Evolutionary conservation across 805 yeast genomes (phyloP), one percentile per base, ranked within the genome.

Genomic region (Blastobotrys mokoenaii): DNA sequence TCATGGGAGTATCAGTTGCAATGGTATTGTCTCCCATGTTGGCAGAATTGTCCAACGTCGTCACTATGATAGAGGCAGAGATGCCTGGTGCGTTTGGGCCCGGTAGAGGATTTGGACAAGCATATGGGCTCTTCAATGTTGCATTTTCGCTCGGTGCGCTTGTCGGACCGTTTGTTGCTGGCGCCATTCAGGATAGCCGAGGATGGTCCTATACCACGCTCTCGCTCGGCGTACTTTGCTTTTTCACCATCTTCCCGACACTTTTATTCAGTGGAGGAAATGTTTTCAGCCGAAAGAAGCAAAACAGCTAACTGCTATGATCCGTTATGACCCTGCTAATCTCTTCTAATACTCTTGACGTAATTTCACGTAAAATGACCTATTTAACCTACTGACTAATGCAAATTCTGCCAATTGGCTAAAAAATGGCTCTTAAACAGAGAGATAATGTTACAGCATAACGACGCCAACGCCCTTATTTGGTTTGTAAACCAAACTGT

Each of bases 381-480:
- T 22, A 22, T 22, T 5, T 22, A 22, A 22, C 27, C 27, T 5
- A 22, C 27, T 22, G 27, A 22, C 27, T 22, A 22, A 22, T 22
- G 27, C 8, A 22, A 22, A 22, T 22, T 22, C 27, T 22, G 4
- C 27, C 4, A 22, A 22, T 22, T n/a, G n/a, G n/a, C n/a, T n/a
- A n/a, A n/a, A n/a, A n/a, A n/a, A n/a, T n/a, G n/a, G n/a, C n/a
- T n/a, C n/a, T n/a, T n/a, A n/a, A n/a, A n/a, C n/a, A n/a, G n/a
- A n/a, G n/a, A n/a, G n/a, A n/a, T n/a, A n/a, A n/a, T n/a, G n/a
- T 18, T 61, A 88, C 37, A 90, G 72, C 79, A 93, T 75, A 6
- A 93, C 95, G 18, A 85, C 90, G 52, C 97, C 98, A 31, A 93
- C 75, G 7, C 89, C 95, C 64, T 96, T 87, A 43, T 81, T 71